Base-by-base conservation (phyloP, 108 stramenopile species). In the Parmales sp. region DNA sequence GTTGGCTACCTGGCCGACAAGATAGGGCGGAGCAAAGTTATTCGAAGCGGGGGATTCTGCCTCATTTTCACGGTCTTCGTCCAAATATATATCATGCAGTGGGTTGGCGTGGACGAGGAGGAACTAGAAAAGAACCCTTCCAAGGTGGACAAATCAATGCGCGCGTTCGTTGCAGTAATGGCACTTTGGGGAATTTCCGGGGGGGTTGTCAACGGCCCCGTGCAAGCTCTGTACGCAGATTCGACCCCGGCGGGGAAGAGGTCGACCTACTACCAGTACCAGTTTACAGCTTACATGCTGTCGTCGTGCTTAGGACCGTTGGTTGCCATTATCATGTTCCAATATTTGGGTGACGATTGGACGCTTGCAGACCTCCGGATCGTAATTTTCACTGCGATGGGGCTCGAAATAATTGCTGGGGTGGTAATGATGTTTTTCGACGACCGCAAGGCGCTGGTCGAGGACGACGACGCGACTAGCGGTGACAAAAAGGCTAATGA, bases 321-420 rank as follows among this genome's bases (percentile, higher is more conserved):
- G 11, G 75, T 89, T 5, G 76, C 72, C 31, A 83, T 86, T 19
- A 0, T 60, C 80, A 28, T 78, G 76, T 76, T 79, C 66, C 69
- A 79, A 66, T 72, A 69, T 18, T 66, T 70, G n/a, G 81, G 86
- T 18, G 77, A 89, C 60, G 77, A 75, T 2, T 90, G 88, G 88
- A 69, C 64, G 26, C 9, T 86, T 7, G 31, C 65, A 34, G 41
- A 76, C 39, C 45, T 90, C 1, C 38, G 71, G 46, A 69, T 74
- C 22, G 75, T 90, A 0, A 76, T 85, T 0, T 81, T 76, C 29
- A 77, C 82, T 0, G 88, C 86, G 39, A 34, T 90, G 19, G 73
- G 63, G 13, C 44, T 90, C 36, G 84, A 82, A 67, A 45, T 82
- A 28, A 65, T 74, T 13, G 76, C 71, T 49, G 71, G 71, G 2